Base-by-base conservation (phyloP, 2,329 filamentous ascomycete species). In the Podosphaera xanthii region DNA sequence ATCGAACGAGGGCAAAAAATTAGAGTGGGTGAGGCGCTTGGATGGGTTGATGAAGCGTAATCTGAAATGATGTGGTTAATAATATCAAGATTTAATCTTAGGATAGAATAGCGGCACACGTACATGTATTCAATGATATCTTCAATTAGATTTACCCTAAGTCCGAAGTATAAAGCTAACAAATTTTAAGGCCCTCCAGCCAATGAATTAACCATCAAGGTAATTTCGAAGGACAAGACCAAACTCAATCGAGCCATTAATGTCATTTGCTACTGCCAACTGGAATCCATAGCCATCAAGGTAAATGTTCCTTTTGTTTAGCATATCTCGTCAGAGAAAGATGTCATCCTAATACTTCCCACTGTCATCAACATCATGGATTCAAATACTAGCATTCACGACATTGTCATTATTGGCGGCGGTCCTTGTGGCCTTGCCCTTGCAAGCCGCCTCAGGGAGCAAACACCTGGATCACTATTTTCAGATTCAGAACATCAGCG, bases 1-100 rank as follows among this genome's bases (percentile, higher is more conserved):
- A 84, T 97, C 56, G 81, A 91, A 68, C 88, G 88, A 71, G 92
- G 91, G 0, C 86, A 91, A 74, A 86, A 77, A 66, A 81, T 98
- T 62, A 89, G 89, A 74, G 85, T 97, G 73, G 92, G 92, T 2
- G 78, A 98, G 73, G 82, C 85, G 6, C 70, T 98, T 61, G 92
- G 91, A 0, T 82, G 78, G 67, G 84, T 95, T 9, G 75, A 81
- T 40, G 79, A 81, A 56, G 63, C 63, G 34, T 67, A 58, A 66
- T 34, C 38, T 50, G 40, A 44, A 44, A 7, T 44, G n/a, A 44
- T 12, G 10, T 8, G 40, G 10, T 44, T 12, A 14, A 44, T 40
- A 40, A 40, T 6, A 40, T 44, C 22, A 55, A 12, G 44, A 9
- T 50, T 55, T 22, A 30, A 55, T 55, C 36, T 38, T 35, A 55